These are phyloP conservation scores for Neofusicoccum cordaticola DNA, from an alignment of 2,329 filamentous ascomycete genomes.

Conservation along the genomic window DNA sequence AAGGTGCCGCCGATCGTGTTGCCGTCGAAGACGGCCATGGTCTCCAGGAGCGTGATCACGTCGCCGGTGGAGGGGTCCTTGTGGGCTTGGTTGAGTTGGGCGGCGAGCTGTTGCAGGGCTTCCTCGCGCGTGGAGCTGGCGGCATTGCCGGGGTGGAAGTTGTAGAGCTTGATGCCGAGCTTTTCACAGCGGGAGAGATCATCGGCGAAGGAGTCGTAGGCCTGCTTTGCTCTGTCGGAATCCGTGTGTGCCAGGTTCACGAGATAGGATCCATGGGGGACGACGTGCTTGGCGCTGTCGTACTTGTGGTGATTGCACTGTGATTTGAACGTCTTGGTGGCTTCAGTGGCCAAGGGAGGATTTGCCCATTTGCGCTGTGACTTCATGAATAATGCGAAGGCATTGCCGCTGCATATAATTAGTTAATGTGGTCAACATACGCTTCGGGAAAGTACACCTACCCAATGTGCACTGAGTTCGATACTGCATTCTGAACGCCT, in stretches of 20 bases:
- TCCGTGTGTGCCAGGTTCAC: slow-evolving; percentile 92
- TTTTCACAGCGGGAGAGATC: slow-evolving; percentile 82
- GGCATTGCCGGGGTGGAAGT: slow-evolving; percentile 91
- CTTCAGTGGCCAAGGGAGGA: slow-evolving; percentile 68
- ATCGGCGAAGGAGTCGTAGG: slow-evolving; percentile 81
- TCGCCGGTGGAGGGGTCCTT: slow-evolving; percentile 61
- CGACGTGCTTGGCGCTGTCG: slow-evolving; percentile 67
- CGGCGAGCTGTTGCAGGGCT: slow-evolving; percentile 75
- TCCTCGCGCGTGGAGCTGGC: slow-evolving; percentile 62
- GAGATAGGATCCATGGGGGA: slow-evolving; percentile 94
- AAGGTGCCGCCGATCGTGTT: slow-evolving; percentile 85
- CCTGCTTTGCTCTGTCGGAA: slow-evolving; percentile 74
- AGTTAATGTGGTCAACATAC: slow-evolving; percentile 13
- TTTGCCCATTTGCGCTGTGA: slow-evolving; percentile 94
- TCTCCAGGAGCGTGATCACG: slow-evolving; percentile 85
- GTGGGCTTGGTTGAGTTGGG: slow-evolving; percentile 79
- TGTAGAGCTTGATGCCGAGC: slow-evolving; percentile 88
- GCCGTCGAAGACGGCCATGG: slow-evolving; percentile 81
- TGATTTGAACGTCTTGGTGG: slow-evolving; percentile 66
- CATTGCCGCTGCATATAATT: slow-evolving; percentile 64
- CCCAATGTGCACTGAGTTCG: slow-evolving; percentile 74
- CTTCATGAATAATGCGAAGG: slow-evolving; percentile 93
- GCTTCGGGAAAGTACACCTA: slow-evolving; percentile 25
- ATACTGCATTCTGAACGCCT: slow-evolving; percentile 87
- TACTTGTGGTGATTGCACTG: slow-evolving; percentile 69